These are phyloP conservation scores for Penicillium argentinense DNA, from an alignment of 495 filamentous ascomycete species.

Conservation along the genomic window DNA sequence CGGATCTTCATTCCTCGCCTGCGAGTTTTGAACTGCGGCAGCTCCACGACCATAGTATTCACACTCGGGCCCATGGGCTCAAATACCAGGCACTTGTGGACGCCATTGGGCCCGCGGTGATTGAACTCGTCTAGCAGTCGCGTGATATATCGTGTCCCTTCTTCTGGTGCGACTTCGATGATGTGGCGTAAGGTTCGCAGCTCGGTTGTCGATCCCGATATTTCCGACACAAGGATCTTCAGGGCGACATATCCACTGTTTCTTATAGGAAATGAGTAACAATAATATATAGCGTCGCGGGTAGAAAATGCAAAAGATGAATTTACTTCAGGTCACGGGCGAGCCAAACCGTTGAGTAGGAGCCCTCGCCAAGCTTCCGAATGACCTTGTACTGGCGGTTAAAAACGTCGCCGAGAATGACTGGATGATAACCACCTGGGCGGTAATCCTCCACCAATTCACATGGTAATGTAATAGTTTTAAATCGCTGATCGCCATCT, in stretches of 20 bases:
- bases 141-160: conserved; percentile 26
- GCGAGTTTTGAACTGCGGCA: conserved; percentile 27
- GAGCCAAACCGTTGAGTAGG: conserved; percentile 49
- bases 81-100: conserved; percentile 49
- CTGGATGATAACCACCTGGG: conserved; percentile 42
- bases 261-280: conserved; percentile 17
- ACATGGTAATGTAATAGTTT: conserved; percentile 17
- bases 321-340: conserved; percentile 32
- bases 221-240: conserved; percentile 35
- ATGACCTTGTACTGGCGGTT: conserved; percentile 38
- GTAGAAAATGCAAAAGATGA: conserved; percentile 7
- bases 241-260: conserved; percentile 34
- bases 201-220: conserved; percentile 19
- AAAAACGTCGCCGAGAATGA: conserved; percentile 40
- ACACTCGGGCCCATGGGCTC: conserved; percentile 47
- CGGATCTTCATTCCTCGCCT: conserved; percentile 24
- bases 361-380: conserved; percentile 46
- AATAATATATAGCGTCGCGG: conserved; percentile 1
- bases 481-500: conserved; percentile 12
- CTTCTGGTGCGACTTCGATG: conserved; percentile 18
- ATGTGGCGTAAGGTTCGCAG: conserved; percentile 23
- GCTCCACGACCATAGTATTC: conserved; percentile 32
- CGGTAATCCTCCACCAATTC: conserved; percentile 30
- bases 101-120: conserved; percentile 47
- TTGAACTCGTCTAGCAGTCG: conserved; percentile 42